Conservation (phyloP, 768 basidiomycete species). For the Calocybe indica region DNA sequence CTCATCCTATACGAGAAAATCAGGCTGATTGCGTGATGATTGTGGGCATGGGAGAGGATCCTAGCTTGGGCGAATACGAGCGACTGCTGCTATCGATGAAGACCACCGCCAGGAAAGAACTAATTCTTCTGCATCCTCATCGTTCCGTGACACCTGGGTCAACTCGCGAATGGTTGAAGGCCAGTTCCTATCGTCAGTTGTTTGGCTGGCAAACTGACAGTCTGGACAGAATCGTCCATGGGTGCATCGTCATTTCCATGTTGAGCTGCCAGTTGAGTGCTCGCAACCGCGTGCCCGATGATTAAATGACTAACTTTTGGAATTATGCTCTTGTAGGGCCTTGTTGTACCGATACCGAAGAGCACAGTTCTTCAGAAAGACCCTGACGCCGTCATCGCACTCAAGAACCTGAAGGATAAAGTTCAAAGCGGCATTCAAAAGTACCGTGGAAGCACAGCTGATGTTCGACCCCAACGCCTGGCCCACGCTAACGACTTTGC, state of each 20-base stretch:
- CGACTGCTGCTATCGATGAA: conserved; percentile 90
- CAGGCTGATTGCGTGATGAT: conserved; percentile 93
- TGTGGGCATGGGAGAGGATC: conserved; percentile 91
- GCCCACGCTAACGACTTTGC: conserved; percentile 89
- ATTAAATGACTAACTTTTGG: neutral
- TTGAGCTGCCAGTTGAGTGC: conserved; percentile 72
- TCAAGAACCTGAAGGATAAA: conserved; percentile 89
- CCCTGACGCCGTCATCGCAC: conserved; percentile 80
- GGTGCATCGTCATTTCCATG: conserved; percentile 94
- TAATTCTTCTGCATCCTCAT: conserved; percentile 90
- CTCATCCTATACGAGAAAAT: neutral
- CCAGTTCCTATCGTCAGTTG: conserved; percentile 20
- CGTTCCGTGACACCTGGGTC: conserved; percentile 85
- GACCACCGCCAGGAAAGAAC: conserved; percentile 96
- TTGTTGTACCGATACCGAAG: conserved; percentile 63
- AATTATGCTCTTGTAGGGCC: conserved; percentile 41
- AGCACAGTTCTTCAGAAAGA: conserved; percentile 57
- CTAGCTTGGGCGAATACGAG: conserved; percentile 90
- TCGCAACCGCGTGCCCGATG: neutral
- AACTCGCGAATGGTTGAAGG: conserved; percentile 95
- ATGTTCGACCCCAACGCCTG: conserved; percentile 67
- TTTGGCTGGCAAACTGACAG: conserved; percentile 3
- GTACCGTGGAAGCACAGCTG: conserved; percentile 63
- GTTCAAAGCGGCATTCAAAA: conserved; percentile 87
- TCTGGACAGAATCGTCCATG: conserved; percentile 77